These are phyloP conservation scores for Geranomyces michiganensis DNA, from an alignment of 192 early-diverging fungal genomes.

Conservation along the genomic window DNA sequence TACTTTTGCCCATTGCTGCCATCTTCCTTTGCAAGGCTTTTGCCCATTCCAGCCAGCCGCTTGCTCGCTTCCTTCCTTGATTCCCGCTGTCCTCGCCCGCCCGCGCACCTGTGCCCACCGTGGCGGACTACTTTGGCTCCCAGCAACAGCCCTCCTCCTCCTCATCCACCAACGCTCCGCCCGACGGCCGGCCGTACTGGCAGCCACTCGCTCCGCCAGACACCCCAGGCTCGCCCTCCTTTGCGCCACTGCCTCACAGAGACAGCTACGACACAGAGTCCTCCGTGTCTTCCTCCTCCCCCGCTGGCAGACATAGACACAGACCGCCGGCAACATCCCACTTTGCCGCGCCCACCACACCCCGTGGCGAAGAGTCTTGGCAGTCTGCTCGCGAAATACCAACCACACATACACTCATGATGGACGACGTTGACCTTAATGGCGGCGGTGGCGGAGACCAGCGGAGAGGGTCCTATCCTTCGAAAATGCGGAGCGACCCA, in stretches of 20 bases:
- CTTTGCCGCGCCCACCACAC: neutral
- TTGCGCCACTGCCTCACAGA: neutral
- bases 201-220: neutral
- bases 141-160: too few relatives aligned
- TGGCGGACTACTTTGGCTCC: too few relatives aligned
- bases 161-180: neutral
- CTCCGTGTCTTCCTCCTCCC: too few relatives aligned
- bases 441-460: neutral
- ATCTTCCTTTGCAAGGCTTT: too few relatives aligned
- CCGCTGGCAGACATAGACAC: neutral
- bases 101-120: too few relatives aligned
- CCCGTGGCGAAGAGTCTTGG: neutral
- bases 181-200: conserved; percentile 5
- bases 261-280: neutral
- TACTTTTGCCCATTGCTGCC: too few relatives aligned
- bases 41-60: too few relatives aligned
- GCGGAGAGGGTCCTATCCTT: conserved; percentile 8
- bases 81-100: too few relatives aligned
- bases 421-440: neutral
- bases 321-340: neutral
- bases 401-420: neutral
- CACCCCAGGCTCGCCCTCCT: neutral
- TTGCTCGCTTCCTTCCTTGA: too few relatives aligned
- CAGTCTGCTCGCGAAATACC: neutral
- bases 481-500: conserved; percentile 19